Evolutionary conservation across 2,329 filamentous ascomycete genomes (phyloP), one percentile per base, ranked within the genome.

Genomic region (Cladosporium sp.): DNA sequence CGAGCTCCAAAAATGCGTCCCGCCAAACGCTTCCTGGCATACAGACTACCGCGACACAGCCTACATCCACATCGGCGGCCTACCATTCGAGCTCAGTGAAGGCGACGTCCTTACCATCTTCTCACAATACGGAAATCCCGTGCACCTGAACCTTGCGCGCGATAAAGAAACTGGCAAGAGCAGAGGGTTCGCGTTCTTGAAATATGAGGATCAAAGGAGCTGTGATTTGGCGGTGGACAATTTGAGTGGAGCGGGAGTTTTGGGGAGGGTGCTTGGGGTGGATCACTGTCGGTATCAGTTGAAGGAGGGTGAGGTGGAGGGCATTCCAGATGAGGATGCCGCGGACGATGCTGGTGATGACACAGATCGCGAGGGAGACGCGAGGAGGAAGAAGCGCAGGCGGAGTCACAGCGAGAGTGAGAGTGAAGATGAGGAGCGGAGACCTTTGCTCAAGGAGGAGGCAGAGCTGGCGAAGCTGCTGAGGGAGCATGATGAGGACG

Each of bases 81-180:
- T 99, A 14, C 92, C 93, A 3, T 96, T 91, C 79, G 92, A 96
- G 74, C 85, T 99, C 48, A 93, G 92, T 58, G 95, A 99, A 81
- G 96, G 96, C 79, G 95, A 99, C 79, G 86, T 99, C 68, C 88
- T 98, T 70, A 93, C 93, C 13, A 96, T 99, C 67, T 99, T 98
- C 82, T 97, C 93, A 7, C 95, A 99, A 78, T 99, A 90, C 76
- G 95, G 95, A 72, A 94, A 98, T 76, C 96, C 96, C 2, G 91
- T 93, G 3, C 96, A 94, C 79, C 85, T 99, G 66, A 96, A 97
- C 73, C 87, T 99, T 14, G 89, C 90, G 57, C 92, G 95, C 74
- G 95, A 99, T 83, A 95, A 95, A 76, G 96, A 98, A 76, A 96
- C 93, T 0, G 95, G 95, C 67, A 97, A 97, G 79, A 96, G 91